Base-by-base conservation (phyloP, 305 asterid genomes). In the Andrographis paniculata region DNA sequence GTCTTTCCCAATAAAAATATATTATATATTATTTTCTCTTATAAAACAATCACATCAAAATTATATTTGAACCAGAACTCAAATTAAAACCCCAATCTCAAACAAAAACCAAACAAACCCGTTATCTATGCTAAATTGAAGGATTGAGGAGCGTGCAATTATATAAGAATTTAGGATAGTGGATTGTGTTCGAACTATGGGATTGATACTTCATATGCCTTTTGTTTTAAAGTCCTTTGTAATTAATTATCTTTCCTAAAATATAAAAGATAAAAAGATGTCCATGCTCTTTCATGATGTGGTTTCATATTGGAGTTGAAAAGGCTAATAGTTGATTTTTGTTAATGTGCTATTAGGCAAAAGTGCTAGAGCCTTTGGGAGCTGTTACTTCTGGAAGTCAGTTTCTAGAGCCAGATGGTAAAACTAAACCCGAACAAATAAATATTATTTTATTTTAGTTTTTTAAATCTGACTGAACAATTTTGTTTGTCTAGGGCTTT, bases 351-450 rank as follows among this genome's bases (percentile, higher is more conserved):
- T 48, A n/a, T 71, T 83, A 91, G 99, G 96, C 80, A 46, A 78
- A 83, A 65, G 99, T 91, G 65, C 96, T 91, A 30, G 87, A 86
- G 82, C 99, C 96, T 62, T 59, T 91, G 51, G 99, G 99, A 55
- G 96, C 99, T 54, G 58, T 66, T 68, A 80, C 96, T 54, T 75
- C 93, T 65, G 99, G 99, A 59, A 91, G 96, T 62, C 99, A 83
- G 68, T 86, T 91, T 72, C 72, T 91, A 59, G 99, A 91, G 58
- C 93, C 99, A 48, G 93, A 91, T 69, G 99, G 99, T 91, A 80
- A 66, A 42, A 56, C 67, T 33, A 52, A 59, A 46, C 60, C 59
- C 33, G 47, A 46, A 50, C 19, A 6, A 5, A 5, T 6, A 55
- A 38, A 19, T 45, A 14, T 54, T 53, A 23, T 28, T 24, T 16